Percentiles rank a stretch among this genome's conserved stretches.
These are phyloP conservation scores for Podaxis mareebaensis DNA, from an alignment of 768 basidiomycete genomes.

Conservation along the genomic window DNA sequence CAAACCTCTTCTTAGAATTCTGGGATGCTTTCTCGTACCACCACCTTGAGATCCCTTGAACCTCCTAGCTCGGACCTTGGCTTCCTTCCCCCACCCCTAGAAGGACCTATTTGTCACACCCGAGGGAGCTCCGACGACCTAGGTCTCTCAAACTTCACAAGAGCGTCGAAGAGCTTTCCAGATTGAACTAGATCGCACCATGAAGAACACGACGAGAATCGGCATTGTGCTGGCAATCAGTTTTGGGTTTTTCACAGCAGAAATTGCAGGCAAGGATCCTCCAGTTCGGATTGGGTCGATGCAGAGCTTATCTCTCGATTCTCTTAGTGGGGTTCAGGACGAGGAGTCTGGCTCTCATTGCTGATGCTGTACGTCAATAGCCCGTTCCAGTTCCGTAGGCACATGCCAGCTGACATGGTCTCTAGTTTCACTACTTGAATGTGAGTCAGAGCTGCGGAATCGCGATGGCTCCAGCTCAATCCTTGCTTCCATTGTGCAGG, in stretches of 20 bases:
- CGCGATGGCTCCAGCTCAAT: conserved; percentile 11
- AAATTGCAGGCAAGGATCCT: conserved; percentile 42
- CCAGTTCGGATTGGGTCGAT: background rate
- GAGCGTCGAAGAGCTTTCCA: background rate
- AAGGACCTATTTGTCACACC: background rate
- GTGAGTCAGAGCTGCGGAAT: conserved; percentile 29
- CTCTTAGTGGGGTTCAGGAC: conserved; percentile 53
- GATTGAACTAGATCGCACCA: conserved; percentile 17
- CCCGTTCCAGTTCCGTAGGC: background rate
- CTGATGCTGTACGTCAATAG: conserved; percentile 48
- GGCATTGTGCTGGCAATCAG: conserved; percentile 48
- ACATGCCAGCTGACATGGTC: conserved; percentile 14
- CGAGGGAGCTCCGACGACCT: background rate
- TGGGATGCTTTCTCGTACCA: background rate
- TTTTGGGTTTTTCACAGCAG: conserved; percentile 48
- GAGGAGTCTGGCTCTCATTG: conserved; percentile 54
- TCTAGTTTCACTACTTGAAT: conserved; percentile 57
- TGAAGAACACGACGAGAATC: conserved; percentile 51
- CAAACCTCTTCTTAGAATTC: background rate
- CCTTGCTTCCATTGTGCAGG: conserved; percentile 26
- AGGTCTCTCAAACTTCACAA: background rate
- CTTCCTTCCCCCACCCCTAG: background rate
- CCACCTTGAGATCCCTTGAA: background rate
- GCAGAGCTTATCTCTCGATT: conserved; percentile 4
- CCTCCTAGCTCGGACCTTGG: background rate